phyloP scores from a whole-genome alignment of 1,284 basidiomycete species.

The Naganishia sp. region DNA sequence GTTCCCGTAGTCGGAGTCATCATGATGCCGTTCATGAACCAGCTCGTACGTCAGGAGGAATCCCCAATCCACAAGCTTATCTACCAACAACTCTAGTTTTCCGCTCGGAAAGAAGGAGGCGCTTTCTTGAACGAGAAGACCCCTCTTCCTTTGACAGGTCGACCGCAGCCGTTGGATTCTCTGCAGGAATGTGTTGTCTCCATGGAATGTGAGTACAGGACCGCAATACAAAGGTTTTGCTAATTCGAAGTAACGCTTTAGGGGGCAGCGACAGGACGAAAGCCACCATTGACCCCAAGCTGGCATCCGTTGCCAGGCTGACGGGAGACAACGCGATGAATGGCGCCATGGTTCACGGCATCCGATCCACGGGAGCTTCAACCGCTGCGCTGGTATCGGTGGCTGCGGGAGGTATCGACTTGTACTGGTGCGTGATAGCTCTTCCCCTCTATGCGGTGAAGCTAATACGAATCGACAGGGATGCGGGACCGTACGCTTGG shows the following conservation, averaged over 20 bases:
- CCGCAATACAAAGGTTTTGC: neutral
- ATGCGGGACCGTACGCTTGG: constrained; percentile 62
- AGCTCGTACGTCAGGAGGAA: constrained; percentile 59
- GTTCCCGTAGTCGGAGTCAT: constrained; percentile 82
- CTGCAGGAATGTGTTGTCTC: constrained; percentile 80
- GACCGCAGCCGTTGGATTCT: constrained; percentile 68
- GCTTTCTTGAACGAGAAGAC: constrained; percentile 68
- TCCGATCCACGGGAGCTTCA: constrained; percentile 59
- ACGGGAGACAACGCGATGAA: constrained; percentile 71
- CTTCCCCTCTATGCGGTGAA: no score
- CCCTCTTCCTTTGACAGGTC: constrained; percentile 71
- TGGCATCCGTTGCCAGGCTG: constrained; percentile 68
- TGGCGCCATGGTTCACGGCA: constrained; percentile 81
- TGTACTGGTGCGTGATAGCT: constrained; percentile 60
- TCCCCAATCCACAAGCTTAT: constrained; percentile 4
- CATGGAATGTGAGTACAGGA: constrained; percentile 64
- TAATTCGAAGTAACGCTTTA: constrained; percentile 16
- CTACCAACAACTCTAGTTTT: constrained; percentile 61
- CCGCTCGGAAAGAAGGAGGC: constrained; percentile 74
- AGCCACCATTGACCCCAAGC: constrained; percentile 65
- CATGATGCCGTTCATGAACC: constrained; percentile 84
- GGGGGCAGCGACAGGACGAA: constrained; percentile 79
- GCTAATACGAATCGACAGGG: no score
- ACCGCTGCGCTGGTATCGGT: constrained; percentile 63
- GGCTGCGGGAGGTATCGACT: constrained; percentile 78